These are phyloP conservation scores for Medicago ruthenica DNA, from an alignment of 306 rosid genomes.

Conservation along the genomic window DNA sequence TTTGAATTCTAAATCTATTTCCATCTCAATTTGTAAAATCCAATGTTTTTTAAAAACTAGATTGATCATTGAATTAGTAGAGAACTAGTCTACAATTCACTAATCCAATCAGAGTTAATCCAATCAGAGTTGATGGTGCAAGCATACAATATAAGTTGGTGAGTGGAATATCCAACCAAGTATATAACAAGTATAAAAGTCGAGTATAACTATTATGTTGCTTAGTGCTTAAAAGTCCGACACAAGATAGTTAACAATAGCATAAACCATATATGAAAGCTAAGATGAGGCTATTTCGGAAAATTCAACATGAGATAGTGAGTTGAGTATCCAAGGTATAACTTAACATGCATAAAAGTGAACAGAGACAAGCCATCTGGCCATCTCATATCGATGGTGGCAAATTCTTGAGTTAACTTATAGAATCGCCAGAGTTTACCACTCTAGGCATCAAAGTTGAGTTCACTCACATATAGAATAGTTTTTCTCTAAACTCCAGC, in stretches of 20 bases:
- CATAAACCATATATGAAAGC: background rate
- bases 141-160: background rate
- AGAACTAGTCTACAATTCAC: background rate
- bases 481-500: background rate
- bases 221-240: background rate
- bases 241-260: background rate
- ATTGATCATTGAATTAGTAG: conserved; percentile 1
- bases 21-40: conserved; percentile 26
- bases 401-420: conserved; percentile 1
- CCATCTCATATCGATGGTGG: background rate
- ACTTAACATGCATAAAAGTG: background rate
- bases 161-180: conserved; percentile 1
- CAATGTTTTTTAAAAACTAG: background rate
- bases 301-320: background rate
- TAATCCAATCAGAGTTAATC: no score
- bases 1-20: conserved; percentile 33
- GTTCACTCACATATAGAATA: background rate
- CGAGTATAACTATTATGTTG: conserved; percentile 16
- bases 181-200: background rate
- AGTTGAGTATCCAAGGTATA: background rate
- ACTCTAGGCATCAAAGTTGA: background rate
- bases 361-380: background rate
- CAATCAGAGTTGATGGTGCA: background rate
- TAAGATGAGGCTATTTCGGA: background rate
- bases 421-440: background rate